Base-by-base conservation (phyloP, 495 filamentous ascomycete genomes). In the Bathelium albidoporum region DNA sequence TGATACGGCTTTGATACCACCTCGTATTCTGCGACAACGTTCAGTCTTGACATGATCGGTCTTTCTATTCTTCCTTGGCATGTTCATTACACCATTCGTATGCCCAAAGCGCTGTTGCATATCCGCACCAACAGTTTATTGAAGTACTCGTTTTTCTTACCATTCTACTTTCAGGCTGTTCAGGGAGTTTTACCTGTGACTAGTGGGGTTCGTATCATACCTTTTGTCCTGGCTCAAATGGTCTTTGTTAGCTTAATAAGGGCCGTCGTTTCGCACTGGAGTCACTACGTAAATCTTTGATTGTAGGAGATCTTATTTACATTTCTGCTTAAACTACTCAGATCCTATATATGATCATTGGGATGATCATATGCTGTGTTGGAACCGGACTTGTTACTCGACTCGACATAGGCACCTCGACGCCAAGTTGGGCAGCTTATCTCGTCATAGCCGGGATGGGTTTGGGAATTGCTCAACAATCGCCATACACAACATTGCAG, bases 71-170 rank as follows among this genome's bases (percentile, higher is more conserved):
- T 73, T 78, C 32, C 52, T 69, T 32, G 67, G 69, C 64, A 53
- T 80, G 2, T 43, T 82, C 14, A 73, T 24, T 86, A 84, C 70
- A 86, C 82, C 64, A 72, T 88, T 2, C 83, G 84, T 22, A 81
- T 87, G 63, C 87, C 84, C 68, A 87, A 86, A 39, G 34, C 5
- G 34, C 5, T 39, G 14, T 14, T 5, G 34, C 34, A 39, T 39
- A 39, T 14, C 14, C 34, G 34, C 34, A 39, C 34, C 14, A 14
- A 39, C 34, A 39, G n/a, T n/a, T n/a, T 39, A 5, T 39, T 39
- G 5, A 39, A 39, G 34, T 39, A 39, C 34, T 5, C 34, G 14
- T 39, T 5, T 39, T 39, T 39, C 34, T 39, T 39, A 14, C 34
- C 34, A 39, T 39, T 39, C 34, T 39, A 39, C 34, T 39, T 39